Base-by-base conservation (phyloP, 148 eudicot species). In the Polygonum aviculare region DNA sequence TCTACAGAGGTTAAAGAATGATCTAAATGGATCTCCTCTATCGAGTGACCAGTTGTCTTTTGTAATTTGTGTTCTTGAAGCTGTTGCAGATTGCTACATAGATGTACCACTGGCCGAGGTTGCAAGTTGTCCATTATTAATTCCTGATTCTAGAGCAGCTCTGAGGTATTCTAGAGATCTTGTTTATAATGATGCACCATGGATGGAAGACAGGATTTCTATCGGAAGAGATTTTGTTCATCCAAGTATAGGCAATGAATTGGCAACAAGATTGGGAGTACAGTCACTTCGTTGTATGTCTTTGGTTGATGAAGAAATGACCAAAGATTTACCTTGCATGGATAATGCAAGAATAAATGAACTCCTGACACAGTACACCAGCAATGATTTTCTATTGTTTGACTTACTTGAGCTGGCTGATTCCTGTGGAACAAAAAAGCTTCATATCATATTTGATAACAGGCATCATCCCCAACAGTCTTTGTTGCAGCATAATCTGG, bases 331-430 rank as follows among this genome's bases (percentile, higher is more conserved):
- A 73, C 94, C 92, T 39, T 92, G 97, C 88, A 95, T 95, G 99
- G 99, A 90, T 79, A 85, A 82, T 84, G 81, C 80, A 78, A 90
- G 87, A 88, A 86, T 95, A 71, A 74, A 83, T 36, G 99, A 92
- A 80, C 93, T 95, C 63, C 80, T 95, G 79, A 85, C 80, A 50
- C 78, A 81, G 77, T 90, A 90, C 81, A 92, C 90, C 41, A 74
- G 85, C 78, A 80, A 62, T 51, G 88, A 87, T 38, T 92, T 92
- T 84, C 81, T 95, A 80, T 82, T 90, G 78, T 90, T 89, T 83
- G 99, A 95, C 82, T 90, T 95, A 76, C 89, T 95, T 57, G 99
- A 95, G 89, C 78, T 95, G 85, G 99, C 99, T 26, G 99, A 95
- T 85, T 90, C 96, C 88, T 95, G 99, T 86, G 86, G 84, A 87